Evolutionary conservation across 768 basidiomycete species (phyloP).

Genomic region (Lyophyllum atratum): DNA sequence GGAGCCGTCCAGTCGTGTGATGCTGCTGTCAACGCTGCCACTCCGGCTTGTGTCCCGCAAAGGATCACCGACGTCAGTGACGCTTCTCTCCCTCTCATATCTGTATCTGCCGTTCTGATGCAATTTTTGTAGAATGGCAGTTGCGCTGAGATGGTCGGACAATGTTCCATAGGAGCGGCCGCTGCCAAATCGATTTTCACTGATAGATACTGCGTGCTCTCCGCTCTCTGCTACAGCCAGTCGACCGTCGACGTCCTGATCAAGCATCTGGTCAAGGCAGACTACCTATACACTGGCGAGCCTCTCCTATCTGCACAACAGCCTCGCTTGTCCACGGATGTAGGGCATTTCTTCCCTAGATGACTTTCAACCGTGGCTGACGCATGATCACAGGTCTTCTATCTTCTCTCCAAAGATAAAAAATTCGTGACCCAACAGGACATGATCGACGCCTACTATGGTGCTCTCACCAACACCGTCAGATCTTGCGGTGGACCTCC

Average conservation of each 20-base stretch:
- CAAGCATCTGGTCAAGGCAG: not conserved
- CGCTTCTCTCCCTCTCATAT: not conserved
- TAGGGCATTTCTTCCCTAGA: not conserved
- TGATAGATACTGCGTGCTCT: not conserved
- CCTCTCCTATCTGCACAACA: not conserved
- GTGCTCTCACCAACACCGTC: not conserved
- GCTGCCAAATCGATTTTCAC: not conserved
- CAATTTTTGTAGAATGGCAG: not conserved
- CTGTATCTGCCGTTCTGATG: not conserved
- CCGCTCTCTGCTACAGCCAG: not conserved
- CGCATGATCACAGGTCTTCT: not conserved
- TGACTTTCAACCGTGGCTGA: not conserved
- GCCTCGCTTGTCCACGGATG: not conserved
- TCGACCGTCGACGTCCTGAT: not conserved
- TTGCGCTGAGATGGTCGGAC: not conserved
- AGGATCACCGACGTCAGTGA: not conserved
- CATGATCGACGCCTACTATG: not conserved
- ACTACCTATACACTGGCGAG: not conserved
- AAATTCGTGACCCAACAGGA: not conserved
- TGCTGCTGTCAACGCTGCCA: not conserved
- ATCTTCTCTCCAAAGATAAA: not conserved
- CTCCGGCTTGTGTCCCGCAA: not conserved
- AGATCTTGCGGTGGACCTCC: not conserved
- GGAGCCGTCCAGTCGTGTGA: not conserved
- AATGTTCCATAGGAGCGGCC: not conserved